phyloP scores from a whole-genome alignment of 176 grass and related monocot species.

The Cymbopogon citratus region DNA sequence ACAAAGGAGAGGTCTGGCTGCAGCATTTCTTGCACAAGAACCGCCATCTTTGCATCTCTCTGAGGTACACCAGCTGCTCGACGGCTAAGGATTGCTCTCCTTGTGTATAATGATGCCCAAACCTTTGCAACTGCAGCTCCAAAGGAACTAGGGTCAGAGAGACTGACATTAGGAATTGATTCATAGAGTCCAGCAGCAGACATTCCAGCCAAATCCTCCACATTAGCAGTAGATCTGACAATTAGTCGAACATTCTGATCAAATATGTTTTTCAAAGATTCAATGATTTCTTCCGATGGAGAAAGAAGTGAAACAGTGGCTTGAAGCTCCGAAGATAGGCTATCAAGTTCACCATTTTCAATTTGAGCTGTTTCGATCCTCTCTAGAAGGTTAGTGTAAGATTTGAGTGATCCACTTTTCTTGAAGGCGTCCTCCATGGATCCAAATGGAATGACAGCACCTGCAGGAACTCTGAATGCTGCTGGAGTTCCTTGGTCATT shows the following conservation, averaged over 20 bases:
- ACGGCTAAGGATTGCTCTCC: conserved; percentile 80
- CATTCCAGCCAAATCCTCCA: conserved; percentile 96
- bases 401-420: conserved; percentile 65
- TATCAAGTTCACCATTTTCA: conserved; percentile 76
- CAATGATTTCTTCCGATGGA: conserved; percentile 50
- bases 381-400: conserved; percentile 55
- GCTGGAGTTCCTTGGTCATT: conserved; percentile 78
- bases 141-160: conserved; percentile 47
- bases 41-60: conserved; percentile 72
- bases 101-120: conserved; percentile 94
- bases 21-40: conserved; percentile 93
- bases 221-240: conserved; percentile 91
- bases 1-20: conserved; percentile 80
- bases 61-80: conserved; percentile 73
- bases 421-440: conserved; percentile 78
- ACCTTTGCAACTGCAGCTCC: conserved; percentile 57
- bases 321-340: conserved; percentile 62
- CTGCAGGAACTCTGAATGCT: conserved; percentile 61
- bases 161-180: conserved; percentile 82
- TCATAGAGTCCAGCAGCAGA: conserved; percentile 94
- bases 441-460: conserved; percentile 94
- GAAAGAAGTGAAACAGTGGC: conserved; percentile 51
- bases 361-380: conserved; percentile 63
- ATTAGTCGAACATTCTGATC: conserved; percentile 55
- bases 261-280: conserved; percentile 48